Percentiles rank a stretch among this genome's conserved stretches.
phyloP scores from a whole-genome alignment of 176 grass and related monocot species.

The Oryza meyeriana region DNA sequence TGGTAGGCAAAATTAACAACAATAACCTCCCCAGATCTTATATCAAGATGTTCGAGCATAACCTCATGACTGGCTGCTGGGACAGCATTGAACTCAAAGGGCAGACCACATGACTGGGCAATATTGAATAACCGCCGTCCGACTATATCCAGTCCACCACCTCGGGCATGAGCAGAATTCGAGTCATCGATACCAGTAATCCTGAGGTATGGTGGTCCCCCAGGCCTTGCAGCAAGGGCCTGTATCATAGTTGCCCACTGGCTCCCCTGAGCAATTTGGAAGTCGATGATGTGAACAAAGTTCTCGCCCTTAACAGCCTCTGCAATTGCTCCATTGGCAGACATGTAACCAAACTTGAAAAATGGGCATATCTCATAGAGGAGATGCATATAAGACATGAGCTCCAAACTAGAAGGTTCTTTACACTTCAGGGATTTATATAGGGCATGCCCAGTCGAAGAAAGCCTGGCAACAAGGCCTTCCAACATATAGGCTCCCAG shows the following conservation, averaged over 20 bases:
- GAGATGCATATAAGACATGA: conserved; percentile 73
- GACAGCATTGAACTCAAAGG: conserved; percentile 71
- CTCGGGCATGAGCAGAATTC: conserved; percentile 52
- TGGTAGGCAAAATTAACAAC: conserved; percentile 85
- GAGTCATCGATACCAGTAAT: conserved; percentile 82
- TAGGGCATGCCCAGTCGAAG: conserved; percentile 54
- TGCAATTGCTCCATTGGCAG: conserved; percentile 77
- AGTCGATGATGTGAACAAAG: conserved; percentile 76
- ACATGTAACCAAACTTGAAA: conserved; percentile 86
- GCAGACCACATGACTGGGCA: conserved; percentile 43
- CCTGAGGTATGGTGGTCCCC: conserved; percentile 46
- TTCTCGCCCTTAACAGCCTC: conserved; percentile 73
- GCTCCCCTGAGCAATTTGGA: conserved; percentile 74
- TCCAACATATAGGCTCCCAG: conserved; percentile 83
- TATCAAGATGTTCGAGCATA: conserved; percentile 51
- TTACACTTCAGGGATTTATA: conserved; percentile 85
- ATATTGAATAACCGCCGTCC: conserved; percentile 38
- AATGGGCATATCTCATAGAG: conserved; percentile 75
- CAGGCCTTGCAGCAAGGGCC: conserved; percentile 47
- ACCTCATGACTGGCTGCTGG: conserved; percentile 61
- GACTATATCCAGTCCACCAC: conserved; percentile 69
- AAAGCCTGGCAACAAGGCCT: conserved; percentile 66
- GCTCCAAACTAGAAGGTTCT: conserved; percentile 60
- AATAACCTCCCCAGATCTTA: conserved; percentile 52
- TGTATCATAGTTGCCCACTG: conserved; percentile 76